Evolutionary conservation across 768 basidiomycete species (phyloP).

Genomic region (Russula earlei): DNA sequence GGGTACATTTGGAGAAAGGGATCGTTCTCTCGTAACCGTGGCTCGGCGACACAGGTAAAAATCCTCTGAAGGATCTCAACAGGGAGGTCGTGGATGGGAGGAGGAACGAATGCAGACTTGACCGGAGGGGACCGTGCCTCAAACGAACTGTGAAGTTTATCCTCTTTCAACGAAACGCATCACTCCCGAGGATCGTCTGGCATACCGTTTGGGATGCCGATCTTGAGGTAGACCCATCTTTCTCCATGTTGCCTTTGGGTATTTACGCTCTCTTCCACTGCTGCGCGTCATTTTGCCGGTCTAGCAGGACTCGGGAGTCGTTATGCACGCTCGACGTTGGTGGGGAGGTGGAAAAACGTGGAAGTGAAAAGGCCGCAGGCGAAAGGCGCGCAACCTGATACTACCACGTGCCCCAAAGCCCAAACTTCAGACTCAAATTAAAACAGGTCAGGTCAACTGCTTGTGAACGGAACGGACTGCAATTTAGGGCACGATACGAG

Average conservation of each 20-base stretch:
- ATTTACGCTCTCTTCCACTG: neutral
- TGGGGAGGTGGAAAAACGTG: no score
- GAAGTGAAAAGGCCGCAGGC: no score
- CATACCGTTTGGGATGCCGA: neutral
- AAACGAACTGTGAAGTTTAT: neutral
- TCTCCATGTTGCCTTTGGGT: neutral
- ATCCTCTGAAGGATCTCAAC: conserved; percentile 12
- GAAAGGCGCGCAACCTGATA: no score
- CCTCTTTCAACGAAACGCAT: neutral
- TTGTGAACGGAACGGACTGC: no score
- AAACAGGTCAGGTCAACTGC: no score
- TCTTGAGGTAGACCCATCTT: neutral
- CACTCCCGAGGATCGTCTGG: neutral
- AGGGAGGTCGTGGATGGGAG: neutral
- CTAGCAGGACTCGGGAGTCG: neutral
- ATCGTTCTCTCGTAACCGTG: neutral
- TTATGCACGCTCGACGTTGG: no score
- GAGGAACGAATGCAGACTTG: neutral
- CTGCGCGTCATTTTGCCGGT: neutral
- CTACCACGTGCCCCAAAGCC: no score
- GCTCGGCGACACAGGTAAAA: conserved; percentile 3
- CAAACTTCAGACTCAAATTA: no score
- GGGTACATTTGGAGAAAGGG: neutral
- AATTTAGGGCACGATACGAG: no score
- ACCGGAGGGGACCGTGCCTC: neutral